Evolutionary conservation across 805 yeast species (phyloP), one percentile per base, ranked within the genome.

Genomic region (Debaryomyces prosopidis): DNA sequence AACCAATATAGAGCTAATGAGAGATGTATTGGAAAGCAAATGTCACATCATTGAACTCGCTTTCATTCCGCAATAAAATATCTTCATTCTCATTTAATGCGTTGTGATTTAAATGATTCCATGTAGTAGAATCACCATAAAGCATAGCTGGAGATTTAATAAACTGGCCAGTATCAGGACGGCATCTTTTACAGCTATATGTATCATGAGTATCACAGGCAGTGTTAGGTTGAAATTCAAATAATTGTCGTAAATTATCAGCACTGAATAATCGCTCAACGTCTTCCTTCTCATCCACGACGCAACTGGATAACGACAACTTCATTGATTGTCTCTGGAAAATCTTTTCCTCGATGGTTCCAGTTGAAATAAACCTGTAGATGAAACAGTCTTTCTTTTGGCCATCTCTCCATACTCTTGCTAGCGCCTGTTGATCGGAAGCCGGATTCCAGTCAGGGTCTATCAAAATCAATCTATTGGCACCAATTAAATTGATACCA

Each of bases 391-490:
- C 96, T 65, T 92, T 94, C 75, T 88, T 92, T 61, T 92, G 99
- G 0, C 99, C 99, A 68, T 94, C 99, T 75, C 99, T 83, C 98
- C 98, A 94, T 4, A 94, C 96, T 65, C 99, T 80, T 0, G 98
- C 98, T 50, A 94, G 73, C 0, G 98, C 98, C 67, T 92, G 99
- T 63, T 94, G 98, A 61, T 92, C 99, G 1, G 96, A 85, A 0
- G 99, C 98, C 0, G 99, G 99, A 59, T 92, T 92, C 99, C 99
- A 94, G 63, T 94, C 99, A 0, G 84, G 84, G 62, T 94, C 99
- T 60, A 94, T 74, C 39, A 94, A 70, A 16, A 94, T 81, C 50
- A 94, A 72, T 50, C 99, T 76, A 54, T 94, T 94, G 2, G 98
- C 99, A 10, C 99, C 99, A 57, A 94, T 92, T 56, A 94, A 77